Base-by-base conservation (phyloP, 1,139 yeast genomes). In the Lodderomyces theae region DNA sequence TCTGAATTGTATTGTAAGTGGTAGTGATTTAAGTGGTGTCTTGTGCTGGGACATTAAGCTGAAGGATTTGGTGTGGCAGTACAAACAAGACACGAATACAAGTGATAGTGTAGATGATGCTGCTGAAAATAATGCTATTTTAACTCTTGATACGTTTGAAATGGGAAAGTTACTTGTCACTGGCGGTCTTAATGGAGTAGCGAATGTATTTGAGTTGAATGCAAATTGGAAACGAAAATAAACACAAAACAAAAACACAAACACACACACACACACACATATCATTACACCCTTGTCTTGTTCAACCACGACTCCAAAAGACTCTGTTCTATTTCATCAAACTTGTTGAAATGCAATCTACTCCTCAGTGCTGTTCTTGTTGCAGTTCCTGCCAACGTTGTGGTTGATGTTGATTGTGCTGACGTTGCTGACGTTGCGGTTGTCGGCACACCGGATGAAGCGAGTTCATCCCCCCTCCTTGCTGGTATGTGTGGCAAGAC, bases 41-140 rank as follows among this genome's bases (percentile, higher is more conserved):
- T 59, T 79, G 8, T 63, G 87, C 28, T 89, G 96, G 96, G 82
- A 86, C 53, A 71, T 88, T 1, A 90, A 86, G 49, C 60, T 80
- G 6, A 86, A 82, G 56, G 62, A 71, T n/a, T 57, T 81, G 4
- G 65, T 77, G 6, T 66, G 59, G 21, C 58, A 31, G 50, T 74
- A 13, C 52, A 53, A 19, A 16, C 22, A 8, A 5, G 7, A 19
- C 5, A 19, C 22, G 8, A 19, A 8, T 19, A 19, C n/a, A n/a
- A n/a, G n/a, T n/a, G n/a, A n/a, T n/a, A n/a, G n/a, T n/a, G n/a
- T n/a, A n/a, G n/a, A 19, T 19, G 35, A 38, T 12, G n/a, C 12
- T n/a, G 44, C 60, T 3, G 42, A 64, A 1, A 53, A 54, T 3
- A 56, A 48, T 12, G 76, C 80, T 0, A 76, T 81, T 1, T 59